Evolutionary conservation across 2,329 filamentous ascomycete genomes (phyloP).

Genomic region (Periconia macrospinosa): DNA sequence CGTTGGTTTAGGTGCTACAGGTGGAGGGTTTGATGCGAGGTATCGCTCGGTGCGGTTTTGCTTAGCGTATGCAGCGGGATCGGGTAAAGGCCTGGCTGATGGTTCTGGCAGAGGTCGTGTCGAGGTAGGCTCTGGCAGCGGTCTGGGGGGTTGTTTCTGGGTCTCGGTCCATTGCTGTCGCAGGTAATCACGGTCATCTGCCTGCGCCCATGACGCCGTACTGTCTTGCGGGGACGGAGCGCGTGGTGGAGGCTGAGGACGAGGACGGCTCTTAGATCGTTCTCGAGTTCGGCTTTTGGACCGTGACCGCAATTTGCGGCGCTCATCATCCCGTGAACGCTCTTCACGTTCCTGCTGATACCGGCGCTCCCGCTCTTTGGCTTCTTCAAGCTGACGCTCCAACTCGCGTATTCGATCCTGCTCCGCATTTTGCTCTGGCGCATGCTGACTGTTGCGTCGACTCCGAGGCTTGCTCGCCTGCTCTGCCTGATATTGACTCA

Average conservation of each 20-base stretch:
- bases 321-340: slow-evolving; percentile 44
- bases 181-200: slow-evolving; percentile 66
- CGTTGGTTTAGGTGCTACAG: slow-evolving; percentile 47
- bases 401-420: slow-evolving; percentile 75
- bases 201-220: slow-evolving; percentile 65
- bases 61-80: slow-evolving; percentile 36
- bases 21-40: slow-evolving; percentile 58
- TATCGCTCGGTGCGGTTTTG: slow-evolving; percentile 60
- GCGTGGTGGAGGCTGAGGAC: slow-evolving; percentile 38
- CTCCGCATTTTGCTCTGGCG: slow-evolving; percentile 56
- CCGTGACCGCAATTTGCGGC: slow-evolving; percentile 40
- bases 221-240: slow-evolving; percentile 50
- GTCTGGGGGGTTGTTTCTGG: slow-evolving; percentile 37
- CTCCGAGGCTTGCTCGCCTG: slow-evolving; percentile 49
- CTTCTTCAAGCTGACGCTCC: slow-evolving; percentile 70
- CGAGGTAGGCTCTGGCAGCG: slow-evolving; percentile 34
- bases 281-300: slow-evolving; percentile 40
- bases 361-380: slow-evolving; percentile 66
- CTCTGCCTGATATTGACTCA: slow-evolving; percentile 83
- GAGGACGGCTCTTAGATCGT: slow-evolving; percentile 37
- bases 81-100: slow-evolving; percentile 32
- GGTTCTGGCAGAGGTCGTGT: slow-evolving; percentile 11
- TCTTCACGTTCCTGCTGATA: slow-evolving; percentile 65
- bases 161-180: slow-evolving; percentile 58
- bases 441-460: slow-evolving; percentile 40